phyloP scores from a whole-genome alignment of 805 yeast genomes.

The Yamadazyma sp. region DNA sequence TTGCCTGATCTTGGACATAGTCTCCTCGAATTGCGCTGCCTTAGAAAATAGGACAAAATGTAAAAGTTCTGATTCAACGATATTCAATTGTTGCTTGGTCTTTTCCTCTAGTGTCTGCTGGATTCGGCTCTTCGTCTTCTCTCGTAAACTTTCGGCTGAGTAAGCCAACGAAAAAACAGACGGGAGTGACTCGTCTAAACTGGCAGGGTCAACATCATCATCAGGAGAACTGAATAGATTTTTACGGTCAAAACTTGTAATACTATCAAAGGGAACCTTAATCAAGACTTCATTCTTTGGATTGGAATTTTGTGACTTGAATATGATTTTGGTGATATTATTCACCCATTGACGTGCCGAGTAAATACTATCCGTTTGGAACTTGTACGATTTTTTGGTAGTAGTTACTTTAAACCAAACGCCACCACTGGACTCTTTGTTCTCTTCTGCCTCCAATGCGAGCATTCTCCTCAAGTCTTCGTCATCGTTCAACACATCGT shows the following conservation, averaged over 20 bases:
- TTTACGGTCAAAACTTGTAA: slow-evolving; percentile 60
- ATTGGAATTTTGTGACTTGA: slow-evolving; percentile 60
- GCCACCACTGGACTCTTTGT: slow-evolving; percentile 29
- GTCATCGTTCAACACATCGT: slow-evolving; percentile 21
- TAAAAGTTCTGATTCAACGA: slow-evolving; percentile 53
- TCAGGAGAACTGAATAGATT: slow-evolving; percentile 16
- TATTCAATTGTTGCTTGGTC: slow-evolving; percentile 7
- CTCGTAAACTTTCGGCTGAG: neutral
- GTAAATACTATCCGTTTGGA: slow-evolving; percentile 70
- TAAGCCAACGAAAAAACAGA: slow-evolving; percentile 9
- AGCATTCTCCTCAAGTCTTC: slow-evolving; percentile 23
- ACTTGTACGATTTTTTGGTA: slow-evolving; percentile 55
- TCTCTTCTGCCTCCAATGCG: slow-evolving; percentile 27
- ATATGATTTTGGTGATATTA: slow-evolving; percentile 69
- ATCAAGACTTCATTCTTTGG: slow-evolving; percentile 70
- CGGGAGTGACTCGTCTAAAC: slow-evolving; percentile 12
- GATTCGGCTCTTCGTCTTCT: neutral
- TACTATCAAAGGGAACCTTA: slow-evolving; percentile 70
- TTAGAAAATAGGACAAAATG: slow-evolving; percentile 64
- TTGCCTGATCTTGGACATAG: slow-evolving; percentile 30
- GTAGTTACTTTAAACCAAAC: slow-evolving; percentile 62
- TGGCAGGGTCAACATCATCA: slow-evolving; percentile 21
- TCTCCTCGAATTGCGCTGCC: slow-evolving; percentile 44
- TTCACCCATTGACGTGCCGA: slow-evolving; percentile 83
- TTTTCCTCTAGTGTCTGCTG: slow-evolving; percentile 14